Conservation (phyloP, 23 red algal genomes). For the Chondrus crispus region DNA sequence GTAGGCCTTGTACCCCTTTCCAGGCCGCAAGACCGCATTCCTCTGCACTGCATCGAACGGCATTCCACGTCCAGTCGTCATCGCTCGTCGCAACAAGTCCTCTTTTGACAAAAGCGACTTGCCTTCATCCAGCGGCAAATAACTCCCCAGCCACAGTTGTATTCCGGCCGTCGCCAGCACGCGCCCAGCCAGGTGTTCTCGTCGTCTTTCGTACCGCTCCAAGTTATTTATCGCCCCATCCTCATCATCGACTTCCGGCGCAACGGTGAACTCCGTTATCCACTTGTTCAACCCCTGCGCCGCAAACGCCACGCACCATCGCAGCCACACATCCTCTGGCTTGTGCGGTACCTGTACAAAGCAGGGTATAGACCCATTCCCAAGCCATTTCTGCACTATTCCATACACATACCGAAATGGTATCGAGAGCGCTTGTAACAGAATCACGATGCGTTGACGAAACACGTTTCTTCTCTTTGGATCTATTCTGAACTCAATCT, state of each 20-base stretch:
- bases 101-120: background rate
- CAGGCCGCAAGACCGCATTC: too few species aligned
- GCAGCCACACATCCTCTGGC: conserved; percentile 22
- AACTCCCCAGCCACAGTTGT: conserved; percentile 30
- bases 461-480: too few species aligned
- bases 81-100: background rate
- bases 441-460: too few species aligned
- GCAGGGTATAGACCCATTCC: background rate
- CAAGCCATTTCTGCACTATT: too few species aligned
- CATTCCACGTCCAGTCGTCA: background rate
- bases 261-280: too few species aligned
- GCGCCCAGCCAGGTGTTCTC: background rate
- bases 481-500: too few species aligned
- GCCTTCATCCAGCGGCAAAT: background rate
- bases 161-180: background rate
- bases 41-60: too few species aligned
- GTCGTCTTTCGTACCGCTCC: too few species aligned
- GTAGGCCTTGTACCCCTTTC: background rate
- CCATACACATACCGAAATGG: too few species aligned
- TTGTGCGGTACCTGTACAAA: background rate
- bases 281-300: conserved; percentile 5
- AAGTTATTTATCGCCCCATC: too few species aligned
- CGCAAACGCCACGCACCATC: conserved; percentile 14
- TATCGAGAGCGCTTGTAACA: too few species aligned
- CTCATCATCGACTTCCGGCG: too few species aligned